Evolutionary conservation across 2,329 filamentous ascomycete species (phyloP).

Genomic region (Hypoxylon sp.): DNA sequence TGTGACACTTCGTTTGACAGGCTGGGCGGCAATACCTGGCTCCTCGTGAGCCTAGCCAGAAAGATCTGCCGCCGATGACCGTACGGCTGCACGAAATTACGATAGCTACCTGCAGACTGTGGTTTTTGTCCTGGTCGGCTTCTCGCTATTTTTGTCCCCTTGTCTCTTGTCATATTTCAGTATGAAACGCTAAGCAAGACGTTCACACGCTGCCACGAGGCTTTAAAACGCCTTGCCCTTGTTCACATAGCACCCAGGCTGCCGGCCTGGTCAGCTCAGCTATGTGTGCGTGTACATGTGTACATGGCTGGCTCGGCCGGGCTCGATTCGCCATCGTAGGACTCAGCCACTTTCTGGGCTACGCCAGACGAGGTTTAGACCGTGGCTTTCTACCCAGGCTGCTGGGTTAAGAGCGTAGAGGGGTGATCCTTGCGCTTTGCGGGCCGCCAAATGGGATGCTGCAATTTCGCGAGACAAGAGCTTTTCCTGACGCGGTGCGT

Average conservation of each 20-base stretch:
- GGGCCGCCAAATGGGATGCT: conserved; percentile 31
- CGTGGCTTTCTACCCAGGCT: conserved; percentile 43
- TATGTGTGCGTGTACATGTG: no score
- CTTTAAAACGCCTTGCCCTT: conserved; percentile 31
- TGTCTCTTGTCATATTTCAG: conserved; percentile 29
- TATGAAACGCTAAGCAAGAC: conserved; percentile 23
- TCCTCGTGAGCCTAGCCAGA: conserved; percentile 5
- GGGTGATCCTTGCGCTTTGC: conserved; percentile 41
- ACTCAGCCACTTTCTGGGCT: conserved; percentile 32
- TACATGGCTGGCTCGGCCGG: conserved; percentile 11
- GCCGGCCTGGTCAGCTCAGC: no score
- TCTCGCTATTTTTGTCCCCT: conserved; percentile 17
- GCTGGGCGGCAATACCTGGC: no score
- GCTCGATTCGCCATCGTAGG: conserved; percentile 26
- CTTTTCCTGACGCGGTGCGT: conserved; percentile 28
- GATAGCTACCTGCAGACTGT: conserved; percentile 17
- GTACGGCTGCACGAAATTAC: conserved; percentile 26
- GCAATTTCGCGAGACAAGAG: conserved; percentile 36
- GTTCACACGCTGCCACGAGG: conserved; percentile 24
- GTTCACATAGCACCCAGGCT: no score
- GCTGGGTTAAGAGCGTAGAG: conserved; percentile 42
- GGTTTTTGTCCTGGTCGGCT: conserved; percentile 14
- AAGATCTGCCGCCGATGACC: conserved; percentile 14
- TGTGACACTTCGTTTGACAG: conserved; percentile 33
- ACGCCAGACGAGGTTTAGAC: conserved; percentile 41